Base-by-base conservation (phyloP, 768 basidiomycete genomes). In the Vararia minispora region DNA sequence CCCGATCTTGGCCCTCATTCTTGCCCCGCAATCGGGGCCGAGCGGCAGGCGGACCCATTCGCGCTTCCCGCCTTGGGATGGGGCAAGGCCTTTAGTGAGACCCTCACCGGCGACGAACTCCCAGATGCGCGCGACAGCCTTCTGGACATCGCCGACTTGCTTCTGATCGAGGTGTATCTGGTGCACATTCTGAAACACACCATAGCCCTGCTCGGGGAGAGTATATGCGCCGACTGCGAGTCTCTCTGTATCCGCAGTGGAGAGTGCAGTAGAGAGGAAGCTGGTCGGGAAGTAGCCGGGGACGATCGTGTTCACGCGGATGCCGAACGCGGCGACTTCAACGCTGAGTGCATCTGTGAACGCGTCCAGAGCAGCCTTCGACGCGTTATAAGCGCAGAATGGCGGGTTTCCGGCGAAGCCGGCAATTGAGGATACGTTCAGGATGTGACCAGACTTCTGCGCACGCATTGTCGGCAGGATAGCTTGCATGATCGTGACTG, bases 211-310 rank as follows among this genome's bases (percentile, higher is more conserved):
- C 18, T 48, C 46, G 8, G 21, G 37, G 26, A 48, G 51, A 4
- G 45, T 43, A 43, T 56, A 52, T n/a, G 33, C 37, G 5, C 28
- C 29, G 4, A 17, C 28, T 21, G n/a, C n/a, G n/a, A 9, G n/a
- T n/a, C n/a, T 17, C 27, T 5, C 24, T 10, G 31, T 17, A 11
- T 36, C 13, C 13, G 28, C 40, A 17, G 22, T 38, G 26, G 40
- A 31, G 25, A 14, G 8, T 10, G 40, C 41, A 14, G 47, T n/a
- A n/a, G n/a, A n/a, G n/a, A n/a, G n/a, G n/a, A n/a, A n/a, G n/a
- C n/a, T n/a, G 9, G 54, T 57, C n/a, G 47, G 53, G 40, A 59
- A 58, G 39, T 45, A 51, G 4, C 58, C 58, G 2, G 55, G 57
- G 35, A 43, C 39, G 29, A 60, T 40, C 28, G 48, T 39, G 18